Conservation (phyloP, 257 asterid genomes). For the Rauvolfia tetraphylla region DNA sequence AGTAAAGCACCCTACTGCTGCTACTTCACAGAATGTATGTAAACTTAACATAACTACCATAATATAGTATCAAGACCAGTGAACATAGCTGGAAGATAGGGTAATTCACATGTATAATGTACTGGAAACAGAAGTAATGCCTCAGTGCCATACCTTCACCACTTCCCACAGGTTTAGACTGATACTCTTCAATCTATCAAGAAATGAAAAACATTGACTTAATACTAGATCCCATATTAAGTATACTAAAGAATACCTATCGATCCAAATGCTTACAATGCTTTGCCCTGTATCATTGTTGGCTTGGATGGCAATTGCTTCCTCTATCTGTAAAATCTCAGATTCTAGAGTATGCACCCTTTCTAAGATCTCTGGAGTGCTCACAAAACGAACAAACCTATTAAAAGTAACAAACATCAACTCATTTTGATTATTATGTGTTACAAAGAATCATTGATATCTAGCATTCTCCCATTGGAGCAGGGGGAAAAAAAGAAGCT, state of each 20-base stretch:
- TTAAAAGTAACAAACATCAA: conserved; percentile 27
- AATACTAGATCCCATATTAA: neutral
- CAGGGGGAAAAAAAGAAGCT: neutral
- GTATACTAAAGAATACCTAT: conserved; percentile 14
- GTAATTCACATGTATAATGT: neutral
- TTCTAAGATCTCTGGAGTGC: conserved; percentile 97
- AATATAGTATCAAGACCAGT: neutral
- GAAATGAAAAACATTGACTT: conserved; percentile 5
- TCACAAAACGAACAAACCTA: conserved; percentile 99
- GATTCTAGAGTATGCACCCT: conserved; percentile 78
- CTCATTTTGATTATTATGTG: neutral
- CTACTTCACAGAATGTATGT: neutral
- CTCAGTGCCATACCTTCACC: conserved; percentile 50
- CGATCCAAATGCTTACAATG: conserved; percentile 41
- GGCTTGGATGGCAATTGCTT: conserved; percentile 67
- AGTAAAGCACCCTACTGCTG: neutral
- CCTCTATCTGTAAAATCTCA: conserved; percentile 89
- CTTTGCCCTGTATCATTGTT: conserved; percentile 47
- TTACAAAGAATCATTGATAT: neutral
- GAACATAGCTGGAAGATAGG: neutral
- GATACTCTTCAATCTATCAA: conserved; percentile 58
- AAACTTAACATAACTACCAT: neutral
- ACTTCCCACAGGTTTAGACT: conserved; percentile 41
- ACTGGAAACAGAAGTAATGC: conserved; percentile 3
- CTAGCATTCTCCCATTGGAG: neutral